These are phyloP conservation scores for Colletotrichum musae DNA, from an alignment of 2,329 filamentous ascomycete genomes.

Conservation along the genomic window DNA sequence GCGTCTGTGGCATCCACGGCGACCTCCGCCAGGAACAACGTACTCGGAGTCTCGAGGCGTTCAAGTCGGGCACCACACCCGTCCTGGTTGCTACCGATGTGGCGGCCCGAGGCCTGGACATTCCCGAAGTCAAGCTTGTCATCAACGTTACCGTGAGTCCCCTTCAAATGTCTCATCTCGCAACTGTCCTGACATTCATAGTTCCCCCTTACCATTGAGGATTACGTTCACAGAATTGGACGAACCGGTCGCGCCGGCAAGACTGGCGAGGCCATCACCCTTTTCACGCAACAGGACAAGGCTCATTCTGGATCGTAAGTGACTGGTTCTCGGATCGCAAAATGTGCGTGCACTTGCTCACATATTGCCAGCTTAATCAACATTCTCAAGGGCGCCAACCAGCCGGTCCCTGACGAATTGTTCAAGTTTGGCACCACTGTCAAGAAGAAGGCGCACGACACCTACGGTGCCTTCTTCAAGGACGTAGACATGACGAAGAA, in stretches of 20 bases:
- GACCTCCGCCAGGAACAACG: conserved; percentile 92
- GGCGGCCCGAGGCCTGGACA: conserved; percentile 93
- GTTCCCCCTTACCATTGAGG: conserved; percentile 95
- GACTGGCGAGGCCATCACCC: conserved; percentile 87
- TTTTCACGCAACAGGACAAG: conserved; percentile 98
- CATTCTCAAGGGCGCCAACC: conserved; percentile 92
- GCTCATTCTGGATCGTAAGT: conserved; percentile 88
- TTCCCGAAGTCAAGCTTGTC: conserved; percentile 94
- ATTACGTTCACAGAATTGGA: conserved; percentile 97
- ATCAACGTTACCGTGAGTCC: conserved; percentile 84
- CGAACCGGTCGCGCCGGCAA: conserved; percentile 95
- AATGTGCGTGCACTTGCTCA: conserved; percentile 28
- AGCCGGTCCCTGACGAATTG: conserved; percentile 89
- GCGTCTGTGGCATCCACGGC: conserved; percentile 93
- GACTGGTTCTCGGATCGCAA: conserved; percentile 2
- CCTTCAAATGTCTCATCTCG: conserved; percentile 22
- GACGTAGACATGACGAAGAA: conserved; percentile 87
- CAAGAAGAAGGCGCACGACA: conserved; percentile 98
- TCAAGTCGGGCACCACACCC: conserved; percentile 87
- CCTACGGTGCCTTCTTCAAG: conserved; percentile 96
- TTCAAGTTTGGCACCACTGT: conserved; percentile 98
- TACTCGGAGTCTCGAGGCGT: conserved; percentile 87
- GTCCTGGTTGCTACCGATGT: conserved; percentile 97
- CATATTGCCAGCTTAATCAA: conserved; percentile 80
- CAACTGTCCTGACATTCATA: conserved; percentile 47